phyloP scores from a whole-genome alignment of 441 rosid genomes.

The Erodium trifolium region DNA sequence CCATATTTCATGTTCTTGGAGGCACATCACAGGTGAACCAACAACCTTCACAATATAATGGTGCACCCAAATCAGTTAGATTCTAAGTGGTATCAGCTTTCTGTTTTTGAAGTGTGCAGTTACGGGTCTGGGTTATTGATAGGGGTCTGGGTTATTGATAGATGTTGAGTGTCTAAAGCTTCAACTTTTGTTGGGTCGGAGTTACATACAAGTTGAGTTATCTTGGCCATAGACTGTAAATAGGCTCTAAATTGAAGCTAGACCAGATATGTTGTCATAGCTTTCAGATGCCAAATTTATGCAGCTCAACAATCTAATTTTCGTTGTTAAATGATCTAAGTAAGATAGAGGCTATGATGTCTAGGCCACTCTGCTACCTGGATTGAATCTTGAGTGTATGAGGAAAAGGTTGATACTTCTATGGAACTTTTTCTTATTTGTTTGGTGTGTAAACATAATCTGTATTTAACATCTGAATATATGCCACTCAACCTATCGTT shows the following conservation, averaged over 20 bases:
- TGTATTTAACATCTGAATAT: too few species aligned
- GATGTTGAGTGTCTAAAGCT: background rate
- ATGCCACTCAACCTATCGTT: too few species aligned
- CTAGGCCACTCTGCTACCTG: too few species aligned
- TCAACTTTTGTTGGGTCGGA: background rate
- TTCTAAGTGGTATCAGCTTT: background rate
- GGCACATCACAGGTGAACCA: conserved; percentile 19
- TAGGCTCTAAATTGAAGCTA: background rate
- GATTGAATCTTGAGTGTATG: too few species aligned
- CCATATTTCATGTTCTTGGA: conserved; percentile 59
- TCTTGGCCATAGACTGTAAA: conserved; percentile 2
- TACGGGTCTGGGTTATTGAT: background rate
- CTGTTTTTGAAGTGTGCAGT: background rate
- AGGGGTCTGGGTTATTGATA: background rate
- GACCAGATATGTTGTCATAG: background rate
- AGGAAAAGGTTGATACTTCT: too few species aligned
- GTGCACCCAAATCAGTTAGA: conserved; percentile 16
- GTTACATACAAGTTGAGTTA: background rate
- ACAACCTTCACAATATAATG: conserved; percentile 20
- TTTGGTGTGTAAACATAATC: too few species aligned
- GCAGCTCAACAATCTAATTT: too few species aligned
- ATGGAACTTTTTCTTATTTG: too few species aligned
- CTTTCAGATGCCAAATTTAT: too few species aligned
- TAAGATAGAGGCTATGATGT: too few species aligned
- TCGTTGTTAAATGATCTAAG: too few species aligned